Evolutionary conservation across 352 stramenopile genomes (phyloP), one percentile per base, ranked within the genome.

Genomic region (Phytophthora cactorum): DNA sequence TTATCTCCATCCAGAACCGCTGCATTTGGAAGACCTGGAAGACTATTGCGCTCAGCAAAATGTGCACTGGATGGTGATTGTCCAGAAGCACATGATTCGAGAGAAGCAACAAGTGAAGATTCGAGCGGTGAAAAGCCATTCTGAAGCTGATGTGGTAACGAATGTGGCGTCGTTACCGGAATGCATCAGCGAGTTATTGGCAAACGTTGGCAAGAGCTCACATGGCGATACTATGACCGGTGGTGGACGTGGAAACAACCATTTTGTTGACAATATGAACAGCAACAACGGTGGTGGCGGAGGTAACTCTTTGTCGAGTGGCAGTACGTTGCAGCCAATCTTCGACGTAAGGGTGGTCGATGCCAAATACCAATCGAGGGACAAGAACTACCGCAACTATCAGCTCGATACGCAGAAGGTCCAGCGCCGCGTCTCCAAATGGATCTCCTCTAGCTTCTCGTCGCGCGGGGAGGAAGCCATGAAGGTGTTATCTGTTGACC

Each of bases 61-160:
- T 34, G 86, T 93, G 12, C 77, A 87, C 41, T 94, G 82, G 75
- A 96, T 96, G 87, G 77, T 96, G 10, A 89, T 96, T 45, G 85
- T 96, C 7, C 86, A 92, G 63, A 93, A 88, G 31, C 87, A 95
- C 62, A 67, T 93, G 75, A 88, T 94, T 65, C 70, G 72, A 45
- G 87, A 95, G 45, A 96, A 95, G 73, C 88, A 93, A 41, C 86
- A 93, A 41, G 82, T 96, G 44, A 95, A 95, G 59, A 81, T 95
- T 25, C 86, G 88, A 1, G 68, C 78, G 2, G 84, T 95, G 36
- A 88, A 89, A 32, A 91, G 82, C 38, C 82, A 79, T 44, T 84
- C 75, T 0, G 87, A 96, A 31, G 74, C 74, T 10, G 89, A 96
- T 59, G 71, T 82, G 27, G 82, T 93, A 10, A 79, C 91, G 51